phyloP scores from a whole-genome alignment of 1,284 basidiomycete species.

The Cystobasidium sp. region DNA sequence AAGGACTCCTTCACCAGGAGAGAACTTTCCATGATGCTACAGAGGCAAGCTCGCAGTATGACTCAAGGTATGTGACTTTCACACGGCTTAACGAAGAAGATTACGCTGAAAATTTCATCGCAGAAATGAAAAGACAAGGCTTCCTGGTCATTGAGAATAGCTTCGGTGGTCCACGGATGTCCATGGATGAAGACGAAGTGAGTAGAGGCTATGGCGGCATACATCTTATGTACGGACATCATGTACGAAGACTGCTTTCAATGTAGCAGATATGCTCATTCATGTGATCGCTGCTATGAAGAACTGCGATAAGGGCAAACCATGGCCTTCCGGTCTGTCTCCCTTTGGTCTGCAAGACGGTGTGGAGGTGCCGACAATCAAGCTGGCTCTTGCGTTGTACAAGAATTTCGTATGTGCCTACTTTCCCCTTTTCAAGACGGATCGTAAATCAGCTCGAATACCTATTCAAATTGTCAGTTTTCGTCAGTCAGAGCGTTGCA shows the following conservation, averaged over 20 bases:
- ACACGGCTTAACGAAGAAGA: neutral
- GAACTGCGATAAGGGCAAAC: neutral
- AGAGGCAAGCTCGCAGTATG: neutral
- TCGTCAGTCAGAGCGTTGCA: too few relatives aligned
- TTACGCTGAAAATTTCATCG: neutral
- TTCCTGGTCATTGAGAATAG: neutral
- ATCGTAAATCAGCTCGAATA: too few relatives aligned
- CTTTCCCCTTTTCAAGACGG: neutral
- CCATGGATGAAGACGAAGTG: conserved; percentile 1
- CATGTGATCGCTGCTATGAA: neutral
- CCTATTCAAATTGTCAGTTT: too few relatives aligned
- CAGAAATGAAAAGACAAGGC: neutral
- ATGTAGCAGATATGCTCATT: neutral
- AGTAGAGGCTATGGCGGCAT: neutral
- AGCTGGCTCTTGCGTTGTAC: neutral
- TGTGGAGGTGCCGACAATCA: neutral
- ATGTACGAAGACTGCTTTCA: neutral
- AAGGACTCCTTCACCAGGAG: neutral
- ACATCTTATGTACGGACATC: neutral
- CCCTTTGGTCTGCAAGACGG: neutral
- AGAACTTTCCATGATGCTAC: neutral
- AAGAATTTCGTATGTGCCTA: neutral
- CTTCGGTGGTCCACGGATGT: neutral
- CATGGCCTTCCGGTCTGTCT: neutral
- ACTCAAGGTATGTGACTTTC: neutral